Evolutionary conservation across 2,329 filamentous ascomycete species (phyloP).

Genomic region (Colletotrichum viniferum): DNA sequence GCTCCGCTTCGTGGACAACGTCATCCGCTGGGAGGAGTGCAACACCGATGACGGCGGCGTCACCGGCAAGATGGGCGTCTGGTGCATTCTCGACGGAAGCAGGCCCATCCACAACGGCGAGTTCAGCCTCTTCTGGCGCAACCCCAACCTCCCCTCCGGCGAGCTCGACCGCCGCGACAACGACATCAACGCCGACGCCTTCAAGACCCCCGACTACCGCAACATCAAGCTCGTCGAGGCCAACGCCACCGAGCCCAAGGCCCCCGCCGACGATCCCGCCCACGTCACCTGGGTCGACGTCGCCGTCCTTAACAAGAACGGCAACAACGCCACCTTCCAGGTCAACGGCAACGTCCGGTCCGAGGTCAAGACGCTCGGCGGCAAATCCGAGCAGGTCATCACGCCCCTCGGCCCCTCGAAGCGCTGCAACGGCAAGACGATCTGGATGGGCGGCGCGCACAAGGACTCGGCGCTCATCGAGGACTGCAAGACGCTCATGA

Average conservation of each 20-base stretch:
- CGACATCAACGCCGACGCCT: neutral
- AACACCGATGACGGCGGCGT: neutral
- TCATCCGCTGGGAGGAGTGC: neutral
- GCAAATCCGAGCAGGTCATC: neutral
- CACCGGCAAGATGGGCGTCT: neutral
- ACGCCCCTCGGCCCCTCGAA: conserved; percentile 5
- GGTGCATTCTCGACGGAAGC: neutral
- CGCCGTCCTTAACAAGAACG: neutral
- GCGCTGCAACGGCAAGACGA: neutral
- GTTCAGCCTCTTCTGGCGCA: conserved; percentile 10
- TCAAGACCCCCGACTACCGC: neutral
- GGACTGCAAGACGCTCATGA: conserved; percentile 2
- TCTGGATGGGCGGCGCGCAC: neutral
- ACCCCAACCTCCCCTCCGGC: neutral
- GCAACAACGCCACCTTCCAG: conserved; percentile 1
- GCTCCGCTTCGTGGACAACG: neutral
- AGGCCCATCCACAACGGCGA: neutral
- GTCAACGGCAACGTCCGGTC: neutral
- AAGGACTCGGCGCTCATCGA: neutral
- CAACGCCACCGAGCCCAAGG: neutral
- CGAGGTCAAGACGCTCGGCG: neutral
- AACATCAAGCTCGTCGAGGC: neutral
- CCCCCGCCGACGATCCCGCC: neutral
- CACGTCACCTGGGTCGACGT: neutral
- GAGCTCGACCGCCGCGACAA: neutral